Conservation (phyloP, 306 rosid genomes). For the Castanea crenata region DNA sequence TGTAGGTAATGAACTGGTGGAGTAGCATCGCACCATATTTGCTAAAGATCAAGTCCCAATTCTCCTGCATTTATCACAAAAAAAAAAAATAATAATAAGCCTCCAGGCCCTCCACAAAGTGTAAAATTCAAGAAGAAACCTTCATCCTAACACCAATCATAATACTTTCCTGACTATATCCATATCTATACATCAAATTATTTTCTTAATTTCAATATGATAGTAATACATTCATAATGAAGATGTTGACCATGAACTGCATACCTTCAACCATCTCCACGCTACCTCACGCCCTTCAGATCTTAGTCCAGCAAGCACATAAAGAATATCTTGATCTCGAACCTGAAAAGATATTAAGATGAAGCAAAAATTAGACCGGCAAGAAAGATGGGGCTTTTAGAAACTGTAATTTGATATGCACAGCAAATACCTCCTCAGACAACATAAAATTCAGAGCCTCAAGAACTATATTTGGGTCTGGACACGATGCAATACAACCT, state of each 20-base stretch:
- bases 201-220: not conserved
- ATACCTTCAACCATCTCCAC: conserved; percentile 67
- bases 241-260: not conserved
- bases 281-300: conserved; percentile 46
- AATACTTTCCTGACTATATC: not conserved
- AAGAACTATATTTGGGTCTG: conserved; percentile 45
- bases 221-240: not conserved
- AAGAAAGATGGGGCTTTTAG: conserved; percentile 7
- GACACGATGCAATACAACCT: conserved; percentile 55
- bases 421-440: conserved; percentile 42
- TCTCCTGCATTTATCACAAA: conserved; percentile 52
- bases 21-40: conserved; percentile 60
- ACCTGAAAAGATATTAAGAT: conserved; percentile 30
- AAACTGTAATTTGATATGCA: not conserved
- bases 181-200: not conserved
- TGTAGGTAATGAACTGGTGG: conserved; percentile 32
- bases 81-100: not conserved
- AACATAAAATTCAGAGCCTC: conserved; percentile 50
- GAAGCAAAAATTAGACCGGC: conserved; percentile 5
- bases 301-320: conserved; percentile 45
- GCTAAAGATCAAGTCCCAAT: conserved; percentile 57
- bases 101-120: not conserved
- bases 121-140: not conserved
- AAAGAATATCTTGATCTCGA: conserved; percentile 48
- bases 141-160: not conserved